phyloP scores from a whole-genome alignment of 1,139 yeast species.

The Pneumocystis canis region DNA sequence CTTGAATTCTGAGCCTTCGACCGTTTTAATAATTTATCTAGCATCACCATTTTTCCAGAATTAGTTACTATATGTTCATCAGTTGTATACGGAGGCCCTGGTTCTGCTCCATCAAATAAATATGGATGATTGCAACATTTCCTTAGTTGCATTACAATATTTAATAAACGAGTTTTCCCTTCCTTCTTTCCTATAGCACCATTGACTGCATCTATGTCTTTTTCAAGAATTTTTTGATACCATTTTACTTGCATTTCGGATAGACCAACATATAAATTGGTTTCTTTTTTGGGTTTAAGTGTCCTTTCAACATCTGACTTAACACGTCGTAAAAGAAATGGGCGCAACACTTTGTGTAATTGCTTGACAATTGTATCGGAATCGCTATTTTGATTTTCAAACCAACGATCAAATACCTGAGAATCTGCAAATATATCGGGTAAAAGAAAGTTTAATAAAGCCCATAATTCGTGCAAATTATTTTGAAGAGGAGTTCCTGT shows the following conservation, averaged over 20 bases:
- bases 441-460: conserved; percentile 67
- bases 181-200: conserved; percentile 81
- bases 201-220: conserved; percentile 91
- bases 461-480: conserved; percentile 92
- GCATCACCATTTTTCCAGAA: conserved; percentile 76
- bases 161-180: conserved; percentile 75
- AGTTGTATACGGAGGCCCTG: conserved; percentile 95
- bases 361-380: conserved; percentile 65
- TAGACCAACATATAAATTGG: conserved; percentile 86
- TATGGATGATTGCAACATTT: conserved; percentile 97
- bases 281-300: conserved; percentile 69
- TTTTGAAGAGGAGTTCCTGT: conserved; percentile 96
- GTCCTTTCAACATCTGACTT: conserved; percentile 89
- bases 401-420: conserved; percentile 84
- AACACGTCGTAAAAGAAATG: conserved; percentile 76
- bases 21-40: conserved; percentile 68
- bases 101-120: conserved; percentile 94
- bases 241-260: conserved; percentile 84
- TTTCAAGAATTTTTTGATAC: conserved; percentile 78
- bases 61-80: conserved; percentile 84
- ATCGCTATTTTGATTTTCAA: conserved; percentile 35
- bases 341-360: conserved; percentile 76
- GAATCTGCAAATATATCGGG: conserved; percentile 94
- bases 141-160: conserved; percentile 90
- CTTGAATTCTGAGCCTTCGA: conserved; percentile 69